phyloP scores from a whole-genome alignment of 306 rosid species.

The Lathyrus oleraceus region DNA sequence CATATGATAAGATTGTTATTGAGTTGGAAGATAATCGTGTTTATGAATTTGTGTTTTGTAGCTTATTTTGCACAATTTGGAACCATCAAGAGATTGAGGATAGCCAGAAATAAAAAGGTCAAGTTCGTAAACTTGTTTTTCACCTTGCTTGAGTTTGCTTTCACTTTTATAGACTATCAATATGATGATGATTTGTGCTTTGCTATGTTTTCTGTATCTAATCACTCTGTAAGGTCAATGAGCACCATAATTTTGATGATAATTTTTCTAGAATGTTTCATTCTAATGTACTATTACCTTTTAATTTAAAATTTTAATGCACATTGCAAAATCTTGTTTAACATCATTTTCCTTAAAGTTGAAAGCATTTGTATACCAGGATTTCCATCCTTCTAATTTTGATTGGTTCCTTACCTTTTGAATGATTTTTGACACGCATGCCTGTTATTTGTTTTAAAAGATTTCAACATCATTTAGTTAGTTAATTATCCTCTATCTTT shows the following conservation, averaged over 20 bases:
- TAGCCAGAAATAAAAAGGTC: conserved; percentile 83
- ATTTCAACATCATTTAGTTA: neutral
- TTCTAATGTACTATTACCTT: neutral
- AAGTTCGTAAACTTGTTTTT: conserved; percentile 11
- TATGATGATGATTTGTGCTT: neutral
- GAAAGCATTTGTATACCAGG: neutral
- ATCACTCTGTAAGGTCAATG: neutral
- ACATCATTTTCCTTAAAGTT: neutral
- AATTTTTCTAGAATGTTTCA: neutral
- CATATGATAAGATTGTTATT: neutral
- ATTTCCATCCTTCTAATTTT: neutral
- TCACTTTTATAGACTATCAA: neutral
- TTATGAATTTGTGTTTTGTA: conserved; percentile 32
- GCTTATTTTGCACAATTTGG: conserved; percentile 89
- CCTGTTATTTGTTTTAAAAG: neutral
- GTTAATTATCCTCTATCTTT: neutral
- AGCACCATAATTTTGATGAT: neutral
- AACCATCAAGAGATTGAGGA: conserved; percentile 67
- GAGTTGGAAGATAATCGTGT: neutral
- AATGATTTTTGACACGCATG: neutral
- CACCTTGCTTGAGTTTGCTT: neutral
- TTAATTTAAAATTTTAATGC: neutral
- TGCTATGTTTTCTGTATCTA: neutral
- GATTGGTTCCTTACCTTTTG: conserved; percentile 4
- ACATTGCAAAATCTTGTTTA: neutral